phyloP scores from a whole-genome alignment of 139 green algal species.

The Volvox africanus region DNA sequence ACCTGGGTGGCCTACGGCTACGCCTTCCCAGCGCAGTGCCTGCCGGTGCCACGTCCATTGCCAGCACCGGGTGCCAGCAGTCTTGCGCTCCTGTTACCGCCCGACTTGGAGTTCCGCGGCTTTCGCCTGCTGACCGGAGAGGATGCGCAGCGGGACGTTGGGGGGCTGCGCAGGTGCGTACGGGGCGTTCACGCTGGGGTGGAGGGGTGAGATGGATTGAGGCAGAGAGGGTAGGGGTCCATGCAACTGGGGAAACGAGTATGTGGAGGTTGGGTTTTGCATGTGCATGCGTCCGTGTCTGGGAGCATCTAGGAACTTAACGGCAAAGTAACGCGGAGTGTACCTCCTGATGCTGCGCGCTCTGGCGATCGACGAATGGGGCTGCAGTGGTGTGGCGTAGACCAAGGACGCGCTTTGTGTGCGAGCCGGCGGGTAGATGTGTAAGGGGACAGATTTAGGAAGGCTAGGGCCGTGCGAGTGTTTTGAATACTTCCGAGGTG shows the following conservation, averaged over 20 bases:
- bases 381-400: no score
- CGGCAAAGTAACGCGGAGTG: no score
- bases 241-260: not conserved
- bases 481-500: no score
- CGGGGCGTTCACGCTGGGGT: not conserved
- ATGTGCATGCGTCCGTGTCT: no score
- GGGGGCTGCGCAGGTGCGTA: not conserved
- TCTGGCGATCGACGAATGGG: no score
- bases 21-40: not conserved
- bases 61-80: not conserved
- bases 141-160: conserved; percentile 14
- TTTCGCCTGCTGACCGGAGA: not conserved
- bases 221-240: not conserved
- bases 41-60: not conserved
- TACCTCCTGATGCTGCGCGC: no score
- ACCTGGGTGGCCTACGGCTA: conserved; percentile 49
- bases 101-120: conserved; percentile 1
- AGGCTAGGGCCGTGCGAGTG: no score
- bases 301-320: no score
- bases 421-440: no score
- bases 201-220: not conserved
- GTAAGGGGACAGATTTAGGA: no score
- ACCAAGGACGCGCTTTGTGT: no score
- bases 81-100: not conserved
- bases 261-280: no score